Evolutionary conservation across 2,329 filamentous ascomycete species (phyloP), one percentile per base, ranked within the genome.

Genomic region (Penicillium brasilianum): DNA sequence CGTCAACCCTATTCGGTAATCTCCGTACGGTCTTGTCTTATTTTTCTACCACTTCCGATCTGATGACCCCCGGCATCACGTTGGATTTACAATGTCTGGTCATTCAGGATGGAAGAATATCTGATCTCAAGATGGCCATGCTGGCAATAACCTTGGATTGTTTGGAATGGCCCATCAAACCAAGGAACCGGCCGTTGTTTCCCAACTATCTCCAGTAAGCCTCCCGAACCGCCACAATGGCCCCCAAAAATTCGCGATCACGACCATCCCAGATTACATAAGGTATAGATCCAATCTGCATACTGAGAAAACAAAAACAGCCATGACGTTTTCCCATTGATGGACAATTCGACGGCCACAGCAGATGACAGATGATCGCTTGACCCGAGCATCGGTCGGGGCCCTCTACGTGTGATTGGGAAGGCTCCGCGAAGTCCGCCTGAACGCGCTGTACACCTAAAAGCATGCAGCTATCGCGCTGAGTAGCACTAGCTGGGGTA

Each of bases 391-490:
- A 61, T 65, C 41, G 52, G 50, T 64, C 63, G 60, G 51, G 51
- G 50, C 22, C 34, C n/a, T 37, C 41, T 43, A 50, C n/a, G 53
- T 58, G 30, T 68, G 66, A 68, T 69, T 69, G 66, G 66, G 60
- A 60, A 59, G 44, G 55, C 55, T 61, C 50, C 25, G 25, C 25
- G 25, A 28, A 28, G 25, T 28, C 25, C 32, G 55, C 52, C 54
- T 67, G 67, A 63, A 65, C 60, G 22, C 46, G 49, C 49, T 69
- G 67, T 68, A 66, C 62, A 4, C 69, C 67, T 46, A 57, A 28
- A 28, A 28, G 25, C 25, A 30, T 59, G 52, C 59, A 63, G 64
- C 60, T 61, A 54, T 61, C 32, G 34, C 28, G 46, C 39, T 9
- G 37, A 58, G 52, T 51, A 43, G 13, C 14, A 37, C 48, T 13